Evolutionary conservation across 2,329 filamentous ascomycete species (phyloP), one percentile per base, ranked within the genome.

Genomic region (Aspergillus clavatus): DNA sequence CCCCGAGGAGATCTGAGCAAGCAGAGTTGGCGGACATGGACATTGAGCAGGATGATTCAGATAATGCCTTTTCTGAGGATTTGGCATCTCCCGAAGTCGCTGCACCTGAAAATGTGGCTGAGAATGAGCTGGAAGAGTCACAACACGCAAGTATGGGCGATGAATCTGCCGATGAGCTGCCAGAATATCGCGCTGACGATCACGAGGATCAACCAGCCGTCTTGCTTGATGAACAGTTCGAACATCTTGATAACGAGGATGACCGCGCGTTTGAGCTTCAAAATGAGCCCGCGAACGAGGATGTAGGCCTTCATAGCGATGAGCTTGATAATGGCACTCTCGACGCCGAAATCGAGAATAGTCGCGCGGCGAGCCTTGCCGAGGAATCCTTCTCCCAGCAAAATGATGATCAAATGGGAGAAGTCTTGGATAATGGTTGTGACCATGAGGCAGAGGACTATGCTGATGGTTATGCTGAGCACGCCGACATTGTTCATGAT

Each of bases 281-380:
- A 7, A 24, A 5, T 24, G 41, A 39, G n/a, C 29, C 33, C 16
- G 23, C 12, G 11, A 23, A 42, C 18, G 52, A 54, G 18, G 47
- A 42, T 1, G 50, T 53, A 46, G 59, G 59, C 43, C 48, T 55
- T 33, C 19, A 49, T 7, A 40, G 41, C 7, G 45, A 51, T 7
- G 45, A 45, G 3, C 23, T 42, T 28, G 27, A 26, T 11, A 27
- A 28, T 11, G 24, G 21, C 4, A n/a, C 27, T 12, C 22, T 31
- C 5, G 24, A 18, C 16, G 7, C 14, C 19, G 36, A 39, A 16
- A 23, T 18, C 18, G 40, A 43, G 18, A 27, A 26, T 6, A 14
- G 33, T 14, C 18, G 27, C 16, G 31, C 22, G 6, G 18, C 38
- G 19, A 42, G 14, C 29, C 29, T 23, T 21, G 10, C 14, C 1